phyloP scores from a whole-genome alignment of 1,284 basidiomycete species.

The Sanghuangporus sanghuang region DNA sequence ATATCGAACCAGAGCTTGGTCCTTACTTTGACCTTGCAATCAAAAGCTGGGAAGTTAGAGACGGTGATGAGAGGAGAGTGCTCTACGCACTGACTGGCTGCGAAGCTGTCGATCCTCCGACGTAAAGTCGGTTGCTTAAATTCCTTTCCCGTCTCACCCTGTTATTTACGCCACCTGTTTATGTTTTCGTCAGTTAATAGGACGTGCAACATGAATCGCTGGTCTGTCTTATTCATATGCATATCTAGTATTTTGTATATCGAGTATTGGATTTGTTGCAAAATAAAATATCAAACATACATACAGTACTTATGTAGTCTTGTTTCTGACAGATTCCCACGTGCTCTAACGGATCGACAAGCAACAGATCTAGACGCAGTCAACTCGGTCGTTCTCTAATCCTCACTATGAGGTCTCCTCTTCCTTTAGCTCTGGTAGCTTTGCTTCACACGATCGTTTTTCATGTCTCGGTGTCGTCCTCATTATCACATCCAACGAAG shows the following conservation, averaged over 20 bases:
- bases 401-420: background rate
- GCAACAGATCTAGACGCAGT: background rate
- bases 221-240: too few relatives aligned
- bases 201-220: background rate
- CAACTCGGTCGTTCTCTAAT: background rate
- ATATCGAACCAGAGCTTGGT: slow-evolving; percentile 9
- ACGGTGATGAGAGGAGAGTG: background rate
- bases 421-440: slow-evolving; percentile 18
- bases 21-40: slow-evolving; percentile 16
- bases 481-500: slow-evolving; percentile 32
- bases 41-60: slow-evolving; percentile 10
- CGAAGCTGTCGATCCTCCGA: slow-evolving; percentile 2
- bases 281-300: background rate
- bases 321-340: background rate
- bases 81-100: slow-evolving; percentile 14
- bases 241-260: background rate
- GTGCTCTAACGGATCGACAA: background rate
- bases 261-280: too few relatives aligned
- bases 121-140: background rate
- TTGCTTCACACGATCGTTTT: slow-evolving; percentile 6
- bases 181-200: background rate
- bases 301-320: background rate
- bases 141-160: background rate
- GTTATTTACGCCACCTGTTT: background rate
- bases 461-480: slow-evolving; percentile 17